Evolutionary conservation across 805 yeast species (phyloP).

Genomic region (Ogataea pini): DNA sequence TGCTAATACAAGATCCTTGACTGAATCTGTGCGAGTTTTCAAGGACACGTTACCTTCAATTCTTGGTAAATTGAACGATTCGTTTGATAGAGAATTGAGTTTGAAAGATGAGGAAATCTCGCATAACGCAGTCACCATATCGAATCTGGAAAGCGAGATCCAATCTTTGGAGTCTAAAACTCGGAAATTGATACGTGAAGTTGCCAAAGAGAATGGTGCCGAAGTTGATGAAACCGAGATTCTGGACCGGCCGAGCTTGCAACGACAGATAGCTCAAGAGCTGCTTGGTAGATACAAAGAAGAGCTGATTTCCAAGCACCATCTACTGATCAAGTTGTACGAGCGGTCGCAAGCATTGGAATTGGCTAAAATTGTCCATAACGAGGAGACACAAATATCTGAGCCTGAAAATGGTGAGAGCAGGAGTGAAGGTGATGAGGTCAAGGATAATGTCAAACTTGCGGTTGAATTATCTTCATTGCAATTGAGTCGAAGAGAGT

Average conservation of each 20-base stretch:
- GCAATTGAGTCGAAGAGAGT: constrained; percentile 42
- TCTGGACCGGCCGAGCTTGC: constrained; percentile 26
- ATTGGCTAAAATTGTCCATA: constrained; percentile 57
- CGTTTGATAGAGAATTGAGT: constrained; percentile 28
- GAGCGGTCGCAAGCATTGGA: constrained; percentile 68
- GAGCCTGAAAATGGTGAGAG: constrained; percentile 1
- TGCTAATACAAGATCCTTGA: constrained; percentile 2
- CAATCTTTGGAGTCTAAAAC: constrained; percentile 29
- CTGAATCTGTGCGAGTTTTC: constrained; percentile 21
- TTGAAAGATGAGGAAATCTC: constrained; percentile 54
- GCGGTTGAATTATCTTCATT: constrained; percentile 40
- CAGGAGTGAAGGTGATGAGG: constrained; percentile 12
- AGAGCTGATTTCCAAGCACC: constrained; percentile 30
- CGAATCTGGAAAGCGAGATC: constrained; percentile 42
- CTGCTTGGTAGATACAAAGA: constrained; percentile 13
- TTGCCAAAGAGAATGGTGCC: constrained; percentile 13
- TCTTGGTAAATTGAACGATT: constrained; percentile 23
- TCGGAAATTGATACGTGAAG: constrained; percentile 21
- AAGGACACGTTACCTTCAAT: constrained; percentile 24
- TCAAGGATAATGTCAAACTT: constrained; percentile 25
- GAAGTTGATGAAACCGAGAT: constrained; percentile 27
- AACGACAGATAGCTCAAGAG: constrained; percentile 16
- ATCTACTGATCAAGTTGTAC: constrained; percentile 38
- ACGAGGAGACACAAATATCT: constrained; percentile 41
- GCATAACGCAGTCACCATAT: constrained; percentile 47